These are phyloP conservation scores for Arbutus unedo DNA, from an alignment of 148 eudicot genomes.

Conservation along the genomic window DNA sequence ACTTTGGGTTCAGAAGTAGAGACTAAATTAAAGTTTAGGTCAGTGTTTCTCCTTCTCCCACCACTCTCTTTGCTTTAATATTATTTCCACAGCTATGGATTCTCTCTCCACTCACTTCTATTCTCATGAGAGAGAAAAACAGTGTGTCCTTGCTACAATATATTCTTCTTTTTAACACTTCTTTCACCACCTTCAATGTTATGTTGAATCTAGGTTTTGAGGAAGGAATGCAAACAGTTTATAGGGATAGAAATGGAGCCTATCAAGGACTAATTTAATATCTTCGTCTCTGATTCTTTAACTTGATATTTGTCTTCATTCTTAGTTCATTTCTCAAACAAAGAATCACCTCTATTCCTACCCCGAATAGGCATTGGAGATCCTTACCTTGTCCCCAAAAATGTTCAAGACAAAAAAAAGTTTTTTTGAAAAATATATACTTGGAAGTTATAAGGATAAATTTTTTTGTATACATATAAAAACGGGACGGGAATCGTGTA, in stretches of 20 bases:
- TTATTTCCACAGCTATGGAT: constrained; percentile 14
- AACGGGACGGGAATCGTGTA: no score
- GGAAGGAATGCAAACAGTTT: background rate
- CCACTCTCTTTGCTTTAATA: background rate
- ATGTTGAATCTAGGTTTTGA: background rate
- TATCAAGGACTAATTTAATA: no score
- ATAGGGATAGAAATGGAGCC: background rate
- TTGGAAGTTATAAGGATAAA: no score
- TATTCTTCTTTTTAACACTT: background rate
- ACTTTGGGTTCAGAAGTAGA: background rate
- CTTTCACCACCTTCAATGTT: background rate
- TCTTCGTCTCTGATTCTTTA: no score
- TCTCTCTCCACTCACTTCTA: constrained; percentile 19
- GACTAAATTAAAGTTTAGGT: background rate
- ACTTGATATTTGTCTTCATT: no score
- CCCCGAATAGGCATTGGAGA: no score
- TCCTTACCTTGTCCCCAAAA: no score
- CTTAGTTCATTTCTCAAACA: no score
- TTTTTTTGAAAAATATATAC: no score
- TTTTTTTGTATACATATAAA: no score
- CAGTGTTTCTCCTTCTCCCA: background rate
- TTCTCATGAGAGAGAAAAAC: background rate
- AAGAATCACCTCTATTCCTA: no score
- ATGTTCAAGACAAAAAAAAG: no score
- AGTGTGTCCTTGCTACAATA: background rate